These are phyloP conservation scores for Trichoderma harzianum DNA, from an alignment of 2,329 filamentous ascomycete genomes.

Conservation along the genomic window DNA sequence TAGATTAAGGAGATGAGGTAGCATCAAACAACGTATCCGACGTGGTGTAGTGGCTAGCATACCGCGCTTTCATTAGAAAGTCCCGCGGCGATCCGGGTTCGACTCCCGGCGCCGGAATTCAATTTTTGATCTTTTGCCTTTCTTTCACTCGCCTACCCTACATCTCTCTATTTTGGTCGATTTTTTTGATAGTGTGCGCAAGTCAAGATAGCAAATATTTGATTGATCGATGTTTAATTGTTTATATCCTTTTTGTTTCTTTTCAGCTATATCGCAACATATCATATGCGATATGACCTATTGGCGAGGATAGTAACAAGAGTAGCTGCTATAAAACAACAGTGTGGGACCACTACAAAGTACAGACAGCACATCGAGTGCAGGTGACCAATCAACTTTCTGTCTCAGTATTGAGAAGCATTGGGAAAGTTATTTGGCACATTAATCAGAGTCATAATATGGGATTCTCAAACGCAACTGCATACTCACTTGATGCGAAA, in stretches of 20 bases:
- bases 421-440: not conserved
- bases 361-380: not conserved
- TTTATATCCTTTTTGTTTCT: not conserved
- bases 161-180: not conserved
- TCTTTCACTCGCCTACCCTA: not conserved
- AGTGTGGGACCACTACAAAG: not conserved
- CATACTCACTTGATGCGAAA: not conserved
- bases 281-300: not conserved
- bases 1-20: not conserved
- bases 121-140: not conserved
- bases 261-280: not conserved
- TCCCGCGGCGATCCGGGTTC: constrained; percentile 19
- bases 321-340: not conserved
- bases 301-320: not conserved
- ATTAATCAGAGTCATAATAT: not conserved
- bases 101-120: constrained; percentile 19
- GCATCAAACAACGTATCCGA: constrained; percentile 12
- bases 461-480: not conserved
- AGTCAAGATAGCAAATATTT: not conserved
- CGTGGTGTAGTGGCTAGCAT: constrained; percentile 20
- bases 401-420: not conserved
- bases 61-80: constrained; percentile 19
- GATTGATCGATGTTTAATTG: not conserved
- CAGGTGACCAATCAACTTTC: not conserved
- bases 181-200: not conserved